Evolutionary conservation across 768 basidiomycete genomes (phyloP).

Genomic region (Termitomyces sp.): DNA sequence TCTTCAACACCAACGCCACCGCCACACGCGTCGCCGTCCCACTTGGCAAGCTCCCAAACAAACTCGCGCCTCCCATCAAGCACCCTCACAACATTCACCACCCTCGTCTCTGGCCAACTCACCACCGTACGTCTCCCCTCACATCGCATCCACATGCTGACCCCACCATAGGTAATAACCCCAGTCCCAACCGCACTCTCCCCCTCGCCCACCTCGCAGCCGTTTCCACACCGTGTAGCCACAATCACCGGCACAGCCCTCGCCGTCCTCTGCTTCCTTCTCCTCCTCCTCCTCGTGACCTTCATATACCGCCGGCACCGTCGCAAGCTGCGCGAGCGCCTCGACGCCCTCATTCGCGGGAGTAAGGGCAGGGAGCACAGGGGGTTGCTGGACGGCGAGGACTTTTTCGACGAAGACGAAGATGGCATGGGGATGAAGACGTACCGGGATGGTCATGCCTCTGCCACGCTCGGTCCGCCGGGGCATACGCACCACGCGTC

Average conservation of each 20-base stretch:
- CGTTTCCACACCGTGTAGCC: background rate
- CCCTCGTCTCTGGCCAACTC: background rate
- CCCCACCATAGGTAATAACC: background rate
- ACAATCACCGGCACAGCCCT: conserved; percentile 5
- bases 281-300: background rate
- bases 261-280: conserved; percentile 2
- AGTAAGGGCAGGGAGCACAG: background rate
- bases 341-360: background rate
- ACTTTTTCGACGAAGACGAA: conserved; percentile 10
- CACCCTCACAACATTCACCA: background rate
- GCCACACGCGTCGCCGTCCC: background rate
- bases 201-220: background rate
- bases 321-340: conserved; percentile 6
- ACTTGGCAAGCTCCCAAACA: background rate
- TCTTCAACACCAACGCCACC: background rate
- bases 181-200: conserved; percentile 9
- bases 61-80: background rate
- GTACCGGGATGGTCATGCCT: background rate
- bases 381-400: conserved; percentile 9
- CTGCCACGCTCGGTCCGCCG: too few relatives aligned
- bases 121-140: background rate
- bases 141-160: too few relatives aligned
- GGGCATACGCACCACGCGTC: background rate
- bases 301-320: conserved; percentile 10
- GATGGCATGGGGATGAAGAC: background rate